phyloP scores from a whole-genome alignment of 768 basidiomycete genomes.

The Leccinum boreale region DNA sequence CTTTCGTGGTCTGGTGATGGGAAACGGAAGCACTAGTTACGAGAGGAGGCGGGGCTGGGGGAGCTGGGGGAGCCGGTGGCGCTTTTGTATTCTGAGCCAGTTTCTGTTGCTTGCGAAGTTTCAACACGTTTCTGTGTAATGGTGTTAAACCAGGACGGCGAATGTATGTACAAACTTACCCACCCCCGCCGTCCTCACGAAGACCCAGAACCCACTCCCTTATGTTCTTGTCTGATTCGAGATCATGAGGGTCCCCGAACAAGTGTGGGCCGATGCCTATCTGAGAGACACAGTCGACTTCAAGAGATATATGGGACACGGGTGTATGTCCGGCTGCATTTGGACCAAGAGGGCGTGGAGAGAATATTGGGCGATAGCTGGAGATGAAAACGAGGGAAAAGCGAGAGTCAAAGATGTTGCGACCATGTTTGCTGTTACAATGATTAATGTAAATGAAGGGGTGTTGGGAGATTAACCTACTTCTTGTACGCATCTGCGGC shows the following conservation, averaged over 20 bases:
- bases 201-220: conserved; percentile 55
- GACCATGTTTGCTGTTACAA: conserved; percentile 21
- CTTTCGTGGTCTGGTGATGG: neutral
- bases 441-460: conserved; percentile 2
- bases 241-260: conserved; percentile 44
- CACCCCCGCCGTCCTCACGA: conserved; percentile 53
- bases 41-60: conserved; percentile 7
- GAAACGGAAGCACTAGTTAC: neutral
- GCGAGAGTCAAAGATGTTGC: conserved; percentile 43
- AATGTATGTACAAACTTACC: conserved; percentile 40
- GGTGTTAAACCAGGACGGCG: conserved; percentile 1
- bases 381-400: conserved; percentile 48
- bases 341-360: conserved; percentile 46
- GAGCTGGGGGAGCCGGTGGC: neutral
- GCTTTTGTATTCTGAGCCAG: conserved; percentile 2
- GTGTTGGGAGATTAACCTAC: conserved; percentile 27
- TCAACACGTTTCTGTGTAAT: conserved; percentile 40
- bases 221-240: conserved; percentile 27
- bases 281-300: conserved; percentile 42
- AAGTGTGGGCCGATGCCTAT: conserved; percentile 41
- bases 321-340: conserved; percentile 37
- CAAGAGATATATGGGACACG: conserved; percentile 47
- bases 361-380: conserved; percentile 48
- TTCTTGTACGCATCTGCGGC: conserved; percentile 45
- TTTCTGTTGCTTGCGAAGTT: conserved; percentile 40